Percentiles rank a stretch among this genome's conserved stretches.
Evolutionary conservation across 2,329 filamentous ascomycete species (phyloP).

Genomic region (Mycocentrospora acerina): DNA sequence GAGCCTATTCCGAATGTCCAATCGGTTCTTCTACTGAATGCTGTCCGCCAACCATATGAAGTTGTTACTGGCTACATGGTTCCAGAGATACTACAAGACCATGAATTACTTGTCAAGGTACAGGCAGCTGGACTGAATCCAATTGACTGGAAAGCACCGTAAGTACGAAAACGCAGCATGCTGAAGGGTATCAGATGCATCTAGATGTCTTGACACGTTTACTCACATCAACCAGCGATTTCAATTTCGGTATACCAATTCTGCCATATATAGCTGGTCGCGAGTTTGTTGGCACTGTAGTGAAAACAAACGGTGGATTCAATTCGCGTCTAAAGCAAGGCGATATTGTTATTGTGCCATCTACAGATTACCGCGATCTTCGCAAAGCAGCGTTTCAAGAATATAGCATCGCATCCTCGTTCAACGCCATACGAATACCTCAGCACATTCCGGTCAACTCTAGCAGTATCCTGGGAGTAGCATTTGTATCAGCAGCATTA

Average conservation of each 20-base stretch:
- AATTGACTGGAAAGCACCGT: slow-evolving; percentile 76
- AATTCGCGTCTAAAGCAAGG: slow-evolving; percentile 52
- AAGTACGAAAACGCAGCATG: slow-evolving; percentile 30
- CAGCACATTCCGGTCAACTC: slow-evolving; percentile 53
- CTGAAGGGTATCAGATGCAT: not conserved
- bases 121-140: slow-evolving; percentile 71
- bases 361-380: slow-evolving; percentile 72
- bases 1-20: slow-evolving; percentile 37
- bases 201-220: not conserved
- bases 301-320: slow-evolving; percentile 45
- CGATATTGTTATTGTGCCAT: slow-evolving; percentile 59
- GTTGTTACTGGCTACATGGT: slow-evolving; percentile 49
- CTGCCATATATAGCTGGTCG: slow-evolving; percentile 70
- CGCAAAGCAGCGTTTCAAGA: slow-evolving; percentile 73
- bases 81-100: slow-evolving; percentile 47
- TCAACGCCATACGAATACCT: slow-evolving; percentile 66
- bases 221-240: slow-evolving; percentile 54
- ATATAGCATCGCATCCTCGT: slow-evolving; percentile 65
- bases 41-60: slow-evolving; percentile 53
- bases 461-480: slow-evolving; percentile 67
- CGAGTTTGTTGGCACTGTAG: slow-evolving; percentile 67
- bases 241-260: slow-evolving; percentile 67
- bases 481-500: slow-evolving; percentile 68
- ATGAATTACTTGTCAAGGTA: slow-evolving; percentile 64
- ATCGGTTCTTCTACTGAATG: slow-evolving; percentile 54